These are phyloP conservation scores for Porphyrellus sp. DNA, from an alignment of 1,284 basidiomycete species.

Conservation along the genomic window DNA sequence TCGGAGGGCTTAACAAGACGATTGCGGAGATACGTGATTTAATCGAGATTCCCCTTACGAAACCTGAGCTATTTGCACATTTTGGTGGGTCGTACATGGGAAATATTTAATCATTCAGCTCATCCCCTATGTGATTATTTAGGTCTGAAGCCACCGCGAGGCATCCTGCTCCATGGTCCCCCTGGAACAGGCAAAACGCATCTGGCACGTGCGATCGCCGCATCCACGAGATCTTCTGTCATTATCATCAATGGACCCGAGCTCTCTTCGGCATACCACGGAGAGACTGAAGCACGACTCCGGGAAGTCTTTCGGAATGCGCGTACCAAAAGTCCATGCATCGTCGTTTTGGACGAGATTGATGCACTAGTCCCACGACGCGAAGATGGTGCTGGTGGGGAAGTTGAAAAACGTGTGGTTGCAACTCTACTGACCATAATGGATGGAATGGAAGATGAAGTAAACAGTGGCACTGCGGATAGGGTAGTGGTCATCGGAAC, in stretches of 20 bases:
- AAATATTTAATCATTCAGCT: slow-evolving; percentile 7
- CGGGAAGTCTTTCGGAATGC: slow-evolving; percentile 90
- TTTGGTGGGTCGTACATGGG: slow-evolving; percentile 58
- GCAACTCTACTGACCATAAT: slow-evolving; percentile 93
- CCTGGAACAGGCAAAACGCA: slow-evolving; percentile 96
- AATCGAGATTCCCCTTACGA: slow-evolving; percentile 90
- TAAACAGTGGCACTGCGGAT: slow-evolving; percentile 39
- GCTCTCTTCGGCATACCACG: slow-evolving; percentile 91
- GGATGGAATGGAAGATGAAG: slow-evolving; percentile 82
- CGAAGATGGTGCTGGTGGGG: slow-evolving; percentile 84
- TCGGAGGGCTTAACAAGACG: slow-evolving; percentile 88
- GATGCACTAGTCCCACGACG: slow-evolving; percentile 91
- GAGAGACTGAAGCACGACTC: slow-evolving; percentile 91
- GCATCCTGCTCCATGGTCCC: slow-evolving; percentile 87
- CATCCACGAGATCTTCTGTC: slow-evolving; percentile 76
- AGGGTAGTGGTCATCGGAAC: slow-evolving; percentile 94
- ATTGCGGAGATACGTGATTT: slow-evolving; percentile 89
- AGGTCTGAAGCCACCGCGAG: slow-evolving; percentile 87
- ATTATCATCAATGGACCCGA: slow-evolving; percentile 93
- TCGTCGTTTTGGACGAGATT: slow-evolving; percentile 95
- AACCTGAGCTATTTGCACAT: slow-evolving; percentile 85
- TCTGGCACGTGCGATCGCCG: slow-evolving; percentile 84
- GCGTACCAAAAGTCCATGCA: slow-evolving; percentile 77
- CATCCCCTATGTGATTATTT: slow-evolving; percentile 12
- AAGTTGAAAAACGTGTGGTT: slow-evolving; percentile 95